These are phyloP conservation scores for Rhizopogon roseolus DNA, from an alignment of 768 basidiomycete genomes.

Conservation along the genomic window DNA sequence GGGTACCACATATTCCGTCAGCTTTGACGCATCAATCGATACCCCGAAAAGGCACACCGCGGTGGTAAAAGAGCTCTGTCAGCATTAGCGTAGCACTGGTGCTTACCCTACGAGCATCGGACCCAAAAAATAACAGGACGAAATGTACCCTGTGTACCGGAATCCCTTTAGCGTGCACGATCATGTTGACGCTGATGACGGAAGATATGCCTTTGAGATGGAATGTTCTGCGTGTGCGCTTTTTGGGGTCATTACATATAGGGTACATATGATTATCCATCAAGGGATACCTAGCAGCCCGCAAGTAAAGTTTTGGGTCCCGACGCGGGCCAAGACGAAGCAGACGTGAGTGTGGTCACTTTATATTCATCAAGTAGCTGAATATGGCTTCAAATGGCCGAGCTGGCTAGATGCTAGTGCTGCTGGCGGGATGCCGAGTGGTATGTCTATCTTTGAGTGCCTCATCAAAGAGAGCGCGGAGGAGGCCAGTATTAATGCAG, in stretches of 20 bases:
- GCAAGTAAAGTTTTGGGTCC: slow-evolving; percentile 73
- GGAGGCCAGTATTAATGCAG: slow-evolving; percentile 77
- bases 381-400: slow-evolving; percentile 58
- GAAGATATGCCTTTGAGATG: slow-evolving; percentile 81
- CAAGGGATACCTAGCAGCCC: slow-evolving; percentile 30
- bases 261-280: slow-evolving; percentile 85
- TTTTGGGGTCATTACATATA: slow-evolving; percentile 88
- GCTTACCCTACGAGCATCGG: slow-evolving; percentile 62
- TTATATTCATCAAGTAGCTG: background rate
- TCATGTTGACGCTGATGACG: slow-evolving; percentile 20
- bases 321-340: slow-evolving; percentile 80
- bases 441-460: slow-evolving; percentile 65
- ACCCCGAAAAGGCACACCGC: slow-evolving; percentile 55
- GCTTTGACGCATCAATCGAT: slow-evolving; percentile 47
- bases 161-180: slow-evolving; percentile 57
- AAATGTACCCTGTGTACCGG: slow-evolving; percentile 75
- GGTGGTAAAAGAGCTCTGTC: slow-evolving; percentile 62
- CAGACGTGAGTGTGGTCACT: slow-evolving; percentile 61
- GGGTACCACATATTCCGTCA: slow-evolving; percentile 30
- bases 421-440: slow-evolving; percentile 87
- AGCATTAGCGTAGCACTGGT: slow-evolving; percentile 67
- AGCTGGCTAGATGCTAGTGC: slow-evolving; percentile 86
- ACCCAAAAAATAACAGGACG: slow-evolving; percentile 77
- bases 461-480: slow-evolving; percentile 91
- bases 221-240: slow-evolving; percentile 86